These are phyloP conservation scores for Aspergillus biplanus DNA, from an alignment of 495 filamentous ascomycete genomes.

Conservation along the genomic window DNA sequence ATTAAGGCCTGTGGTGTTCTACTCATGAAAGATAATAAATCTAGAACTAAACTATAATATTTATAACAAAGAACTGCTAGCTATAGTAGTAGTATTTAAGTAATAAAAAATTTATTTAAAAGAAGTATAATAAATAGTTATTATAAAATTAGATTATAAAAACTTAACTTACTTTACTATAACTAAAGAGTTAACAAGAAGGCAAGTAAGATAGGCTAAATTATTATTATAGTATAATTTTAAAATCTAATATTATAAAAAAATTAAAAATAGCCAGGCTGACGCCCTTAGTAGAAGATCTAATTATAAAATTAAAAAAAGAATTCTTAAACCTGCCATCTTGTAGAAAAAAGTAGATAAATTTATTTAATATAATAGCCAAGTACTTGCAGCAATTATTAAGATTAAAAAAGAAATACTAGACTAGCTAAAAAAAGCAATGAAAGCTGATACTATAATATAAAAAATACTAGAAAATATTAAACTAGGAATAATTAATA, in stretches of 20 bases:
- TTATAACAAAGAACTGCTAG: slow-evolving; percentile 11
- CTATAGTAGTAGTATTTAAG: slow-evolving; percentile 14
- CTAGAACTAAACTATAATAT: slow-evolving; percentile 11
- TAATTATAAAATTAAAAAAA: too few relatives aligned
- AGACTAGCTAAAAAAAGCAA: not conserved
- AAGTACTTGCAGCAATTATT: slow-evolving; percentile 1
- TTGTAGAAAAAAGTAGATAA: not conserved
- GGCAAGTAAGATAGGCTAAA: not conserved
- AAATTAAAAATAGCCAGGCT: not conserved
- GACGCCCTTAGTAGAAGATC: not conserved
- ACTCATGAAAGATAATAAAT: slow-evolving; percentile 2
- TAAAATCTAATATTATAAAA: not conserved
- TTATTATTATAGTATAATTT: not conserved
- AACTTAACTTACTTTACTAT: too few relatives aligned
- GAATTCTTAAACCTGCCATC: not conserved
- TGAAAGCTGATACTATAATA: not conserved
- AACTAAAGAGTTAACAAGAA: slow-evolving; percentile 27
- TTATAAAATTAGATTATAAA: too few relatives aligned
- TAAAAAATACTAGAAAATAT: not conserved
- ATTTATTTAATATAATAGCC: not conserved
- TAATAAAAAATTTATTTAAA: slow-evolving; percentile 11
- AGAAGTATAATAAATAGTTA: too few relatives aligned
- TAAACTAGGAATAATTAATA: not conserved
- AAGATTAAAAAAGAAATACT: not conserved
- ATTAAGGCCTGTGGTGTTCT: not conserved